These are phyloP conservation scores for Knoxdaviesia capensis DNA, from an alignment of 2,329 filamentous ascomycete species.

Conservation along the genomic window DNA sequence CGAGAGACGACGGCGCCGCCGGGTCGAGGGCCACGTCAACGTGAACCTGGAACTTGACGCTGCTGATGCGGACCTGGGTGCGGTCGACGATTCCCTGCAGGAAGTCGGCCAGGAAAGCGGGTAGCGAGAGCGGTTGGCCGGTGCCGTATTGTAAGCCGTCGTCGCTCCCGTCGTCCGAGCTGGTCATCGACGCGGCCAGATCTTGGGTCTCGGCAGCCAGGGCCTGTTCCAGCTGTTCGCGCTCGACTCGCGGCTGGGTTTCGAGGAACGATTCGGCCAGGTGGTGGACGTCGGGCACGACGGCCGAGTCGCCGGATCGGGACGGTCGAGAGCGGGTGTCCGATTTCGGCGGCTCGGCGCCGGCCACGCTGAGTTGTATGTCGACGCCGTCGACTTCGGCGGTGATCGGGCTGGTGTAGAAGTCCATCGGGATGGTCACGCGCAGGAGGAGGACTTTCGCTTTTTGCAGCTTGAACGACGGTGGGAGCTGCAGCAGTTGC, in stretches of 20 bases:
- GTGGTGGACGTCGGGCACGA: conserved; percentile 49
- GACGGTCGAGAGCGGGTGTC: not conserved
- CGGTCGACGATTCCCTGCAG: conserved; percentile 57
- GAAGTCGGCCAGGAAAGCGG: conserved; percentile 49
- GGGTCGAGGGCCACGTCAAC: conserved; percentile 32
- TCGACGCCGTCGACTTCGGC: conserved; percentile 70
- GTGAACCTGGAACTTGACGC: conserved; percentile 47
- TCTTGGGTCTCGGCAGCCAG: conserved; percentile 42
- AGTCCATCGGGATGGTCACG: conserved; percentile 70
- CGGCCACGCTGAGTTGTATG: conserved; percentile 16
- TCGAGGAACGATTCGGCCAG: conserved; percentile 63
- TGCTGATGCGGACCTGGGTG: conserved; percentile 42
- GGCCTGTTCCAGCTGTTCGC: conserved; percentile 46
- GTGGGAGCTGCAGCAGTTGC: conserved; percentile 51
- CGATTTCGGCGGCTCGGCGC: conserved; percentile 5
- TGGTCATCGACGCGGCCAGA: conserved; percentile 35
- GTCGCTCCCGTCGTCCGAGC: conserved; percentile 40
- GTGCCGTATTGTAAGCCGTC: conserved; percentile 39
- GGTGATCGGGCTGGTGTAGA: conserved; percentile 66
- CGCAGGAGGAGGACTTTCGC: conserved; percentile 60
- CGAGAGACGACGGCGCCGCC: conserved; percentile 18
- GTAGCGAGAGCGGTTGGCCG: conserved; percentile 48
- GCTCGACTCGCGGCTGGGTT: conserved; percentile 45
- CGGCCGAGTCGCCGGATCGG: conserved; percentile 9
- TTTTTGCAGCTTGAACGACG: conserved; percentile 47